Evolutionary conservation across 2,329 filamentous ascomycete genomes (phyloP), one percentile per base, ranked within the genome.

Genomic region (Diaporthe citrichinensis): DNA sequence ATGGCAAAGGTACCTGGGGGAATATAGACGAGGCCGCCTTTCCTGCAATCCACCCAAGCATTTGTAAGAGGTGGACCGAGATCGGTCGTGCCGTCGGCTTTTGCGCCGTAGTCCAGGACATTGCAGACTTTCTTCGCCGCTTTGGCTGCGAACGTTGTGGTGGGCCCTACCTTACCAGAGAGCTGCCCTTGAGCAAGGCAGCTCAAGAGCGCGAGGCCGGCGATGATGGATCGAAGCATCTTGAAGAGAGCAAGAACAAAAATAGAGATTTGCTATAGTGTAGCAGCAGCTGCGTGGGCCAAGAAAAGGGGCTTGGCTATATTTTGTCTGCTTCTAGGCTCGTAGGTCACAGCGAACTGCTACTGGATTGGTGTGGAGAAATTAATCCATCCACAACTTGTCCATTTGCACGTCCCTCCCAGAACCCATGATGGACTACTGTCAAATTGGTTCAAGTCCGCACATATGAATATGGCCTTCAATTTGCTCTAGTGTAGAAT

Each of bases 61-160:
- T 83, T 82, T 10, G 82, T 81, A 20, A 91, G 82, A 14, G 89
- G 83, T 2, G 86, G 82, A 0, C 88, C 87, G 34, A 91, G 80
- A 78, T 91, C 89, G 6, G 87, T 88, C n/a, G 83, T 82, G 75
- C 87, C 86, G 79, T 88, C 87, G 2, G 89, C 88, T 39, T 84
- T 84, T 12, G 84, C 89, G 17, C 89, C 89, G 78, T 90, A 90
- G 76, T 87, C 81, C 71, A 88, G 83, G 49, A 90, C 87, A 78
- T 87, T 88, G 81, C 89, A 90, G 15, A 85, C 86, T 78, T 82
- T 84, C n/a, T 46, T 74, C n/a, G 84, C 84, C 57, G 81, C 83
- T 79, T 90, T 90, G 25, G 80, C 78, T 1, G 81, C 82, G 62
- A 82, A 80, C 5, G 82, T 82, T 4, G 87, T 88, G 57, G 83